Base-by-base conservation (phyloP, 495 filamentous ascomycete species). In the Trichoderma virens region DNA sequence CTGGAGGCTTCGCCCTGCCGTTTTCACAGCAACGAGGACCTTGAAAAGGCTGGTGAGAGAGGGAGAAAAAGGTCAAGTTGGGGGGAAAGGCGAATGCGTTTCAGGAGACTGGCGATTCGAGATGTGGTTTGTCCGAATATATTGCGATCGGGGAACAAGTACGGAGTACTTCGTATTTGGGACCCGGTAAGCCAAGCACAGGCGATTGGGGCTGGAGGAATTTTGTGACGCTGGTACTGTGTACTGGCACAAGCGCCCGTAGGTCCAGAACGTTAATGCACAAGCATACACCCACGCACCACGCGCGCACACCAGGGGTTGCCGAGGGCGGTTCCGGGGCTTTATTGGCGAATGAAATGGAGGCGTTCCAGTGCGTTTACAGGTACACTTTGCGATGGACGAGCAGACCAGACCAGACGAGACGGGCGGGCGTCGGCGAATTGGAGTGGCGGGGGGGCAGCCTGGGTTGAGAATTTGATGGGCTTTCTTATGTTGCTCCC, bases 71-170 rank as follows among this genome's bases (percentile, higher is more conserved):
- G 7, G 25, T 27, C 25, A 27, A 56, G 7, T n/a, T 13, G 51
- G 51, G 51, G 51, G 51, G 51, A 30, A 56, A 56, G 51, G 43
- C 43, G 51, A n/a, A 56, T 28, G 51, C 51, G 51, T 56, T 56
- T 56, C 51, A 56, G 51, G 51, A 56, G 51, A 56, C 25, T 56
- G 51, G 51, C 25, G 51, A 56, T 56, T 56, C 51, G 23, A 28
- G 51, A 56, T 56, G 27, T 56, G 51, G 51, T 56, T 56, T 56
- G 51, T 56, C 51, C 51, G 51, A 56, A 56, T 56, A 56, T 56
- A 56, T 30, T 56, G 51, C 51, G 51, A 56, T 56, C 25, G 51
- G 51, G 51, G 51, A 16, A 56, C 6, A 47, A 56, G 51, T 56
- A 56, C 25, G 51, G 51, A 31, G 51, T 56, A 56, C 51, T 30